These are phyloP conservation scores for Pichia pseudocactophila DNA, from an alignment of 805 yeast genomes.

Conservation along the genomic window DNA sequence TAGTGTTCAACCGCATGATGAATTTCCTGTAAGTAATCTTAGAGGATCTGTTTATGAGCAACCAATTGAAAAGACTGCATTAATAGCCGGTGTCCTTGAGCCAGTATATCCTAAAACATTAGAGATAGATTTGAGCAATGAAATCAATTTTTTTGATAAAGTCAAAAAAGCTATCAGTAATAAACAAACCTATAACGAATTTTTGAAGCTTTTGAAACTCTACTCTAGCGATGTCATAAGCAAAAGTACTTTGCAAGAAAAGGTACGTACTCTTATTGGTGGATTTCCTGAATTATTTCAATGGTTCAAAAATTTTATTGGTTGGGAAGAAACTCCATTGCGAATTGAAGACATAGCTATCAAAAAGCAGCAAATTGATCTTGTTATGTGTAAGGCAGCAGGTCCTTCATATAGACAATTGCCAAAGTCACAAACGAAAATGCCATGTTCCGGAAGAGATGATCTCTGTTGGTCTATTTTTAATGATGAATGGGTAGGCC, in stretches of 20 bases:
- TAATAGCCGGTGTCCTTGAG: conserved; percentile 81
- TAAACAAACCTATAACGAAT: conserved; percentile 86
- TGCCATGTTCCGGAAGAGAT: conserved; percentile 98
- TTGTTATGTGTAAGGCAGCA: conserved; percentile 83
- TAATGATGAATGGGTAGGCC: conserved; percentile 99
- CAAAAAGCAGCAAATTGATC: conserved; percentile 85
- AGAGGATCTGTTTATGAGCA: conserved; percentile 27
- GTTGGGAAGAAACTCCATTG: conserved; percentile 76
- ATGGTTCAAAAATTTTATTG: conserved; percentile 92
- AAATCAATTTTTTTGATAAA: conserved; percentile 82
- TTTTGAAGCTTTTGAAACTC: conserved; percentile 76
- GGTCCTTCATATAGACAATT: conserved; percentile 92
- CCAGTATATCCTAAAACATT: conserved; percentile 56
- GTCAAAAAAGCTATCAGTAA: conserved; percentile 83
- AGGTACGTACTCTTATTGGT: conserved; percentile 82
- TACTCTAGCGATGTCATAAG: conserved; percentile 89
- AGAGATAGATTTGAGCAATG: conserved; percentile 64
- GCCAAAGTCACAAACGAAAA: conserved; percentile 88
- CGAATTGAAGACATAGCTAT: conserved; percentile 80
- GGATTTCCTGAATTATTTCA: conserved; percentile 66
- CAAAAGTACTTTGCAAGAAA: conserved; percentile 67
- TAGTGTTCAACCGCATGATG: conserved; percentile 28
- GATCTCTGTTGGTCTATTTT: conserved; percentile 99
- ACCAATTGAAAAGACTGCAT: conserved; percentile 45
- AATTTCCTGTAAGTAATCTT: conserved; percentile 40